Conservation (phyloP, 2,329 filamentous ascomycete genomes). For the Aspergillus hortae region DNA sequence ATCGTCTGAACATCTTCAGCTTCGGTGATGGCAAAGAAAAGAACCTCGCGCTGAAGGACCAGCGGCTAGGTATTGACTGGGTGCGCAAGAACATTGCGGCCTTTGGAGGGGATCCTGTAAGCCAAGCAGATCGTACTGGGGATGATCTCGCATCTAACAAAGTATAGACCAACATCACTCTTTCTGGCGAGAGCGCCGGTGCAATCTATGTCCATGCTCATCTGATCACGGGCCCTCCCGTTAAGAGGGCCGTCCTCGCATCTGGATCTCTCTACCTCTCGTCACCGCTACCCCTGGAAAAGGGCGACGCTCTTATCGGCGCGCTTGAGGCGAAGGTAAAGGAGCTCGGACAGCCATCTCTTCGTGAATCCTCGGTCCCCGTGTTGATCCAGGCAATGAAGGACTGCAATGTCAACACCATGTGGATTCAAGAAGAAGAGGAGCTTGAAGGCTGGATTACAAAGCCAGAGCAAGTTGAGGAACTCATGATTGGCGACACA, state of each 20-base stretch:
- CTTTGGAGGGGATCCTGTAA: conserved; percentile 40
- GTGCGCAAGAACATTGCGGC: conserved; percentile 36
- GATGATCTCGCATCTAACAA: not conserved
- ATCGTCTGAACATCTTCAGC: conserved; percentile 45
- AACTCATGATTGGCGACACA: conserved; percentile 43
- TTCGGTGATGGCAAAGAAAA: conserved; percentile 41
- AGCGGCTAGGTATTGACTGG: conserved; percentile 37
- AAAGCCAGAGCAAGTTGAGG: conserved; percentile 28
- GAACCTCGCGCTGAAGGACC: conserved; percentile 40
- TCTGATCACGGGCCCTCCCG: conserved; percentile 28
- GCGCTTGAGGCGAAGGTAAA: conserved; percentile 26
- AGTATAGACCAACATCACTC: conserved; percentile 36
- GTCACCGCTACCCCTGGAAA: conserved; percentile 36
- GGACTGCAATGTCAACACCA: conserved; percentile 38
- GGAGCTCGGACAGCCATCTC: conserved; percentile 22
- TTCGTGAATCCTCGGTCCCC: conserved; percentile 28
- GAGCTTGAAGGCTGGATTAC: conserved; percentile 37
- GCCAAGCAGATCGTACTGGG: conserved; percentile 1
- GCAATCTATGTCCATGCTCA: conserved; percentile 46
- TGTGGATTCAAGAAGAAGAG: conserved; percentile 42
- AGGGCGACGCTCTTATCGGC: conserved; percentile 30
- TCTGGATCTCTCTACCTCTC: conserved; percentile 45
- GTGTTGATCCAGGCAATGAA: conserved; percentile 33
- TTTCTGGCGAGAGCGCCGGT: conserved; percentile 47
- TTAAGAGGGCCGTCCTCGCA: conserved; percentile 36